These are phyloP conservation scores for Auxenochlorella pyrenoidosa DNA, from an alignment of 139 green algal species.

Conservation along the genomic window DNA sequence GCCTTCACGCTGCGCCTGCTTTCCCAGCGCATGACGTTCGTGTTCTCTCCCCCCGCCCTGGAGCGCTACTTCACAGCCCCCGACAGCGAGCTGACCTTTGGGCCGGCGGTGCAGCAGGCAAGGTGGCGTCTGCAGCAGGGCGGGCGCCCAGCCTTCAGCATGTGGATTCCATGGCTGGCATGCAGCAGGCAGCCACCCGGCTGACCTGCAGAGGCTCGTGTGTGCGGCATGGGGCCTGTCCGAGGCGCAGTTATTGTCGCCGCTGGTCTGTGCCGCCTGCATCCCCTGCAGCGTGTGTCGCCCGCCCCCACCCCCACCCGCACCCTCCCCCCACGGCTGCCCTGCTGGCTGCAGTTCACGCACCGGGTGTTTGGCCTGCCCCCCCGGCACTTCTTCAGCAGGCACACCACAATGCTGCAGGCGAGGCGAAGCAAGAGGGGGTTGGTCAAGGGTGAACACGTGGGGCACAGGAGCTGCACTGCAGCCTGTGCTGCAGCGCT, in stretches of 20 bases:
- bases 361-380: slow-evolving; percentile 76
- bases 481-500: too few relatives aligned
- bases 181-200: too few relatives aligned
- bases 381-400: slow-evolving; percentile 61
- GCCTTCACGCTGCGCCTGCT: slow-evolving; percentile 60
- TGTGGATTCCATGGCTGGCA: too few relatives aligned
- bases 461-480: background rate
- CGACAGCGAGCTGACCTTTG: slow-evolving; percentile 64
- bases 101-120: slow-evolving; percentile 52
- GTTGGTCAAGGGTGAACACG: background rate
- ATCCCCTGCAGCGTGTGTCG: too few relatives aligned
- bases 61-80: slow-evolving; percentile 67
- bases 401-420: slow-evolving; percentile 63
- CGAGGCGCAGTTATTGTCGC: too few relatives aligned
- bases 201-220: too few relatives aligned
- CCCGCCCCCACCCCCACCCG: background rate
- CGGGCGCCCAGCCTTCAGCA: too few relatives aligned
- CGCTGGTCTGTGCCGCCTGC: too few relatives aligned
- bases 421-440: too few relatives aligned
- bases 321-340: background rate
- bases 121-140: too few relatives aligned
- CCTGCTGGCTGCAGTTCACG: slow-evolving; percentile 65
- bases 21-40: slow-evolving; percentile 70
- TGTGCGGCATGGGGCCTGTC: too few relatives aligned
- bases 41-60: slow-evolving; percentile 60